Evolutionary conservation across 2,329 filamentous ascomycete genomes (phyloP), one percentile per base, ranked within the genome.

Genomic region (Colletotrichum chlorophyti): DNA sequence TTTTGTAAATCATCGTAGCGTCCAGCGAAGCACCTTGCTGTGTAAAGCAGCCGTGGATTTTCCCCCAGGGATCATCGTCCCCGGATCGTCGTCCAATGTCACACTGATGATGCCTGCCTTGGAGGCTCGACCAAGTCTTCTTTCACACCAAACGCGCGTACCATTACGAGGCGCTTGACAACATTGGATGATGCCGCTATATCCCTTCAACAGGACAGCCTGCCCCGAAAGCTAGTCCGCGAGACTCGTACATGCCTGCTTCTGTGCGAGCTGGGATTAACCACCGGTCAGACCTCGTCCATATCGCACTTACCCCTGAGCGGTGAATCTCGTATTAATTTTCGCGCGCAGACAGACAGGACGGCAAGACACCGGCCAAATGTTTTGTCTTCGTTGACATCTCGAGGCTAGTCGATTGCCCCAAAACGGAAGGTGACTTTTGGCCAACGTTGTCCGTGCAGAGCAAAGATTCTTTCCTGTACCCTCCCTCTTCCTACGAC

Each of bases 91-190:
- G 31, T n/a, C 38, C 26, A 4, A 11, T 11, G 21, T 12, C 19
- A 15, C 55, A 54, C 43, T 50, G 50, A 37, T 48, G 15, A 54
- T 59, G 55, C 55, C 35, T 54, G 55, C 12, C 5, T 6, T 15
- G 5, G 3, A 15, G 12, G 19, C 50, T 54, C 29, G 29, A 32
- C 35, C 10, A 9, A 54, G 17, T 26, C n/a, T 31, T 35, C 34
- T 21, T 29, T 31, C 15, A 15, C n/a, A 12, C 35, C 23, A 42
- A 41, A 49, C 42, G 50, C 41, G 49, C 31, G 55, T 43, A 29
- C 47, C 6, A 8, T 17, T 45, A 38, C 38, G 15, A 32, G 14
- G 38, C 37, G 37, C 48, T 43, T 11, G 17, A 26, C n/a, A 14
- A 17, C 37, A 48, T 40, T 31, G 51, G 51, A 45, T 35, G 57